Conservation (phyloP, 2,329 filamentous ascomycete genomes). For the Colletotrichum sp. region DNA sequence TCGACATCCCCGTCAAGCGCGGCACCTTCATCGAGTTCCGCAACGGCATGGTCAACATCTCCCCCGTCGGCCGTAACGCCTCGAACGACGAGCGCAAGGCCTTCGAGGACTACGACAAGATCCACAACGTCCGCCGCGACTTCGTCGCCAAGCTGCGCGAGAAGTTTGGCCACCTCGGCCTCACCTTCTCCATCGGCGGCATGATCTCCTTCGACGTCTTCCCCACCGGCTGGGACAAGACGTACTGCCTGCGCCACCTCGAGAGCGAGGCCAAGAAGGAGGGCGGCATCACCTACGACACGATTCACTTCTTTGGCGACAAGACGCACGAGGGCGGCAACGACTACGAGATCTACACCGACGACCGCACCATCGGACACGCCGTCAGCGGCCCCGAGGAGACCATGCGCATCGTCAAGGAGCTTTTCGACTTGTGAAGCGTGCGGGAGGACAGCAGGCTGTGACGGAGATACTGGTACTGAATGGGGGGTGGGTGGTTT, state of each 20-base stretch:
- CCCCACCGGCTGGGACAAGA: slow-evolving; percentile 80
- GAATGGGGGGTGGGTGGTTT: too few species aligned
- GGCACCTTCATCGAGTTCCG: slow-evolving; percentile 89
- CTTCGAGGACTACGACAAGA: slow-evolving; percentile 82
- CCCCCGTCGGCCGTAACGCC: slow-evolving; percentile 86
- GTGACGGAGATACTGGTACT: too few species aligned
- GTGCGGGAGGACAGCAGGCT: background rate
- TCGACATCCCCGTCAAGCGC: slow-evolving; percentile 83
- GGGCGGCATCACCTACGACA: slow-evolving; percentile 79
- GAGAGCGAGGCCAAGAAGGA: slow-evolving; percentile 82
- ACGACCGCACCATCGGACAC: slow-evolving; percentile 84
- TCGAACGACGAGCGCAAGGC: slow-evolving; percentile 79
- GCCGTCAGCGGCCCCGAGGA: slow-evolving; percentile 82
- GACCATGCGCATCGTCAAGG: slow-evolving; percentile 79
- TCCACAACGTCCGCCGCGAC: slow-evolving; percentile 75
- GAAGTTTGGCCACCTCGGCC: slow-evolving; percentile 80
- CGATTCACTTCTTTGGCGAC: slow-evolving; percentile 97
- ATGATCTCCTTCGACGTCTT: slow-evolving; percentile 99
- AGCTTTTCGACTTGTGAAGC: slow-evolving; percentile 73
- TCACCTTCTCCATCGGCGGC: slow-evolving; percentile 95
- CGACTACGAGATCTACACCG: slow-evolving; percentile 91
- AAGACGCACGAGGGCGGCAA: slow-evolving; percentile 92
- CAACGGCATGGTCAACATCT: slow-evolving; percentile 91
- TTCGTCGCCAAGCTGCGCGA: slow-evolving; percentile 80
- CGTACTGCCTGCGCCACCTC: slow-evolving; percentile 63